A percentile compares a stretch with the other conserved stretches of the same genome.
phyloP scores from a whole-genome alignment of 441 rosid genomes.

The Populus tomentosa region DNA sequence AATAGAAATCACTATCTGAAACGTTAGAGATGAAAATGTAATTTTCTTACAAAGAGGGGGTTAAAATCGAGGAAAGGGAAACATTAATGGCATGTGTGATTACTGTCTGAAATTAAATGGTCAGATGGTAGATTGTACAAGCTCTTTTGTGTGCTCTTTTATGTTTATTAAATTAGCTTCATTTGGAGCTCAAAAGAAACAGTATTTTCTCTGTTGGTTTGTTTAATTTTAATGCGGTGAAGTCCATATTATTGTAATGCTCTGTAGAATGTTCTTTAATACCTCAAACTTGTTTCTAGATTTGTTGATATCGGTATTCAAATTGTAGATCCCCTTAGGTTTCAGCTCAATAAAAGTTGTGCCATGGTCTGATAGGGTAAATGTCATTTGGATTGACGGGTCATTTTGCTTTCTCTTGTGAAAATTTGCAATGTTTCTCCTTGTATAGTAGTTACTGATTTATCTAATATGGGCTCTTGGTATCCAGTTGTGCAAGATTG shows the following conservation, averaged over 20 bases:
- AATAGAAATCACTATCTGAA: background rate
- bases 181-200: background rate
- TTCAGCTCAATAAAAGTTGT: background rate
- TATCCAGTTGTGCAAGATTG: conserved; percentile 45
- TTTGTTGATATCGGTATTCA: background rate
- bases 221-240: background rate
- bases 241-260: background rate
- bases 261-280: background rate
- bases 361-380: background rate
- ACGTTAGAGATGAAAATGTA: background rate
- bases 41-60: background rate
- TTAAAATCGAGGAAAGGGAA: background rate
- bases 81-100: background rate
- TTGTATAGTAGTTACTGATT: background rate
- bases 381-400: background rate
- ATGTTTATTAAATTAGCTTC: background rate
- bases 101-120: background rate
- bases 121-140: background rate
- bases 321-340: background rate
- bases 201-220: background rate
- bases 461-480: background rate
- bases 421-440: background rate
- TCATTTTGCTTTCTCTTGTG: background rate
- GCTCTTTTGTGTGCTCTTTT: background rate
- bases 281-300: background rate